Base-by-base conservation (phyloP, 176 grass and related monocot species). In the Paspalum vaginatum region DNA sequence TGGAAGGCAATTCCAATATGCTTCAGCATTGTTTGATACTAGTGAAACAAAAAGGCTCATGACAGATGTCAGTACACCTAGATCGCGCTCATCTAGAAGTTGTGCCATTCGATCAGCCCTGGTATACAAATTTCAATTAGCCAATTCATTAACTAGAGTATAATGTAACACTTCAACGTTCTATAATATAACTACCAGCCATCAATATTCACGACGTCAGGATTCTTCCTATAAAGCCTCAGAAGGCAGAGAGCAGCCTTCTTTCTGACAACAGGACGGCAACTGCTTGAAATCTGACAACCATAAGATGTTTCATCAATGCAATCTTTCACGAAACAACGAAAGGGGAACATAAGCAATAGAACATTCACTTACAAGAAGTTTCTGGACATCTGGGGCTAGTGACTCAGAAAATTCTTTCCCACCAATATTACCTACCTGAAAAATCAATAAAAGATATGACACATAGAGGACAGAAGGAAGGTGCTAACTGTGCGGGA, bases 361-460 rank as follows among this genome's bases (percentile, higher is more conserved):
- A 66, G 63, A 54, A 20, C 11, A 8, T 63, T 61, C 55, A 72
- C 90, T 91, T 93, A 99, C 96, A 61, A 99, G 90, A 80, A 99
- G 90, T 85, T 90, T 99, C 80, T 99, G 92, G 39, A 99, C 96
- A 82, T 99, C 96, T 65, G 96, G 96, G 50, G 96, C 96, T 32
- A 99, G 79, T 70, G 96, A 99, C 88, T 99, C 96, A 25, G 96
- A 95, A 92, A 99, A 99, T 57, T 99, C 96, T 82, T 95, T 99
- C 42, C 96, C 96, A 42, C 96, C 96, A 91, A 99, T 99, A 86
- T 99, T 99, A 88, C 96, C 96, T 69, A 99, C 96, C 96, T 99
- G 89, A 74, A 93, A 88, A 79, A 49, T 76, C 27, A 72, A 41
- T 81, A 77, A 77, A 70, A 79, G 25, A 85, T 79, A 59, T 43